A percentile compares a stretch with the other conserved stretches of the same genome.
phyloP scores from a whole-genome alignment of 2,329 filamentous ascomycete genomes.

The Phaeophleospora eucalypticola region DNA sequence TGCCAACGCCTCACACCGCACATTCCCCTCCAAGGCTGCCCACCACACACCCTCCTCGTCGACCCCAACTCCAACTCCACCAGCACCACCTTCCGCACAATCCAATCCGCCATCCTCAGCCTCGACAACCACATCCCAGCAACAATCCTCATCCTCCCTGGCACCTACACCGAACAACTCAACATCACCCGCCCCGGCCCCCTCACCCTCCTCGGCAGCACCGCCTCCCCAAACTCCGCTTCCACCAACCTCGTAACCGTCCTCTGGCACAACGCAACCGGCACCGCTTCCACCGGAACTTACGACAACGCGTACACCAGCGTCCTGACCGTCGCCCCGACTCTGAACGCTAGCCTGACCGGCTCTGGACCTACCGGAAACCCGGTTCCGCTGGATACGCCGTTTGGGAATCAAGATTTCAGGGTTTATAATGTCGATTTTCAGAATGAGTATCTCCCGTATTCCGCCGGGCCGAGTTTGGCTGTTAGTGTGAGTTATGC shows the following conservation, averaged over 20 bases:
- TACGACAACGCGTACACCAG: constrained; percentile 61
- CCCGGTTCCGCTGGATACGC: constrained; percentile 56
- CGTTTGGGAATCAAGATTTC: constrained; percentile 61
- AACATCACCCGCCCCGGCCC: constrained; percentile 61
- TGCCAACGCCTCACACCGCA: constrained; percentile 39
- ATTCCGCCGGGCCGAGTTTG: constrained; percentile 54
- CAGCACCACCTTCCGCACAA: too few relatives aligned
- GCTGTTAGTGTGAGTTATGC: constrained; percentile 59
- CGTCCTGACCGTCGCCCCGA: constrained; percentile 60
- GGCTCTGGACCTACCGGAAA: constrained; percentile 60
- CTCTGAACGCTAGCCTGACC: constrained; percentile 58
- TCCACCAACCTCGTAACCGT: constrained; percentile 53
- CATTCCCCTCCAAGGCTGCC: constrained; percentile 39
- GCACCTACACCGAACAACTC: constrained; percentile 60
- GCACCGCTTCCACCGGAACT: constrained; percentile 38
- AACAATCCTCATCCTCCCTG: constrained; percentile 57
- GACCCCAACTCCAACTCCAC: constrained; percentile 17
- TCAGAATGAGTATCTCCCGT: constrained; percentile 55
- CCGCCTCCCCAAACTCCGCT: constrained; percentile 44
- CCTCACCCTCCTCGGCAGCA: constrained; percentile 59
- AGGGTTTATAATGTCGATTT: constrained; percentile 65
- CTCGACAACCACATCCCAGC: constrained; percentile 41
- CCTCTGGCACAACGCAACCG: constrained; percentile 56
- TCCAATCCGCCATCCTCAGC: constrained; percentile 48
- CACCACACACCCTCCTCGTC: constrained; percentile 32